Evolutionary conservation across 2,329 filamentous ascomycete species (phyloP), one percentile per base, ranked within the genome.

Genomic region (Piedraia hortae): DNA sequence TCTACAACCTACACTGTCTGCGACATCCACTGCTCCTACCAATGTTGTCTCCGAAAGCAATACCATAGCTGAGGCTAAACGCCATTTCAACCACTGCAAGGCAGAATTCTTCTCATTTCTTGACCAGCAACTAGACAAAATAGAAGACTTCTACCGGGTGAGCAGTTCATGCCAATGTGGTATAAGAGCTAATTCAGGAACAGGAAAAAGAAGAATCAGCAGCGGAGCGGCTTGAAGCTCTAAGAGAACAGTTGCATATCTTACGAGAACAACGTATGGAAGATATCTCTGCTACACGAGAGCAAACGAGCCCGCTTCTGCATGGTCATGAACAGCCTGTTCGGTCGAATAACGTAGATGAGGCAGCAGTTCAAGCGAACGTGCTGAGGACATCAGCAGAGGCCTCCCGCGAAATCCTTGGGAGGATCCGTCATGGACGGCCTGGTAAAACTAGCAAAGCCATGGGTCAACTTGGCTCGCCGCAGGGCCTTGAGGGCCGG

Each of bases 111-210:
- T 80, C 42, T 47, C 54, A 0, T 97, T 85, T 37, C 51, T 97
- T 23, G 75, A 91, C 34, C 51, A 51, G 6, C 72, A 97, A 46
- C 52, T 97, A 8, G 56, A 67, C n/a, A 97, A 93, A 46, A 75
- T 97, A 6, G 80, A 97, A 40, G 48, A 53, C 0, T 97, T 97
- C 38, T 93, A 93, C 50, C 66, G n/a, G n/a, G n/a, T n/a, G n/a
- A n/a, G n/a, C n/a, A n/a, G n/a, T n/a, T n/a, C n/a, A n/a, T n/a
- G n/a, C n/a, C n/a, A n/a, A n/a, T n/a, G n/a, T n/a, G n/a, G n/a
- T n/a, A n/a, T n/a, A n/a, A n/a, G n/a, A n/a, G n/a, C n/a, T n/a
- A n/a, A n/a, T n/a, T n/a, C n/a, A n/a, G n/a, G n/a, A n/a, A n/a
- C n/a, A 62, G 34, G 50, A 62, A 32, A 91, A 91, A 40, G 85